phyloP scores from a whole-genome alignment of 148 eudicot genomes.

The Fagopyrum tataricum region DNA sequence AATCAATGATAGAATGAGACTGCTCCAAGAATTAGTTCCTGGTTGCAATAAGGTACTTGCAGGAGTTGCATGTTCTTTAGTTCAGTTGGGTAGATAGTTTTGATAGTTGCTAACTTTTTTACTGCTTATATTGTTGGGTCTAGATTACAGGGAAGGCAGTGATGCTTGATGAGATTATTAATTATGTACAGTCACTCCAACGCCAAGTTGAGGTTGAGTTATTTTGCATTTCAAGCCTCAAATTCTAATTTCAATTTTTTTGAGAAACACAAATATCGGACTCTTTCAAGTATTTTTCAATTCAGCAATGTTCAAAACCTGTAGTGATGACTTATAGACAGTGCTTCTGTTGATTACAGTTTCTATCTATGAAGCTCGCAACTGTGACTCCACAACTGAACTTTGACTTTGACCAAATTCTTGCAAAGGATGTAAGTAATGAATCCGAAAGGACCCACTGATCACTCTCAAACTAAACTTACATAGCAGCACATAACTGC shows the following conservation, averaged over 20 bases:
- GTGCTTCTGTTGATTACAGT: slow-evolving; percentile 41
- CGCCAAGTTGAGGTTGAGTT: slow-evolving; percentile 89
- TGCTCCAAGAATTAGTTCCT: slow-evolving; percentile 97
- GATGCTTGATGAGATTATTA: slow-evolving; percentile 96
- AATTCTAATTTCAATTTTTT: not conserved
- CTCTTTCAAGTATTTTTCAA: not conserved
- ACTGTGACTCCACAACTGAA: slow-evolving; percentile 81
- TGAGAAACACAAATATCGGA: not conserved
- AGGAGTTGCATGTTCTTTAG: not conserved
- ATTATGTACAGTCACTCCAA: slow-evolving; percentile 90
- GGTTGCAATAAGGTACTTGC: slow-evolving; percentile 84
- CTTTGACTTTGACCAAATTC: slow-evolving; percentile 61
- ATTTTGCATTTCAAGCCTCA: not conserved
- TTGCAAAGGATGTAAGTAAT: slow-evolving; percentile 78
- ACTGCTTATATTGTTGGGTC: not conserved
- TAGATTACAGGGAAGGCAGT: slow-evolving; percentile 96
- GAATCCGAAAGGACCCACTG: not conserved
- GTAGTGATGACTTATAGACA: not conserved
- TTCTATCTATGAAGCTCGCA: slow-evolving; percentile 94
- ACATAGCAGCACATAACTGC: not conserved
- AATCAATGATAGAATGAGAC: slow-evolving; percentile 92
- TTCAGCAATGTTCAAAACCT: not conserved
- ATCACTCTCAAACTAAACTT: not conserved
- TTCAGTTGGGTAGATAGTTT: not conserved
- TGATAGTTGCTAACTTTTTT: not conserved